Conservation (phyloP, 306 rosid genomes). For the Crotalaria pallida region DNA sequence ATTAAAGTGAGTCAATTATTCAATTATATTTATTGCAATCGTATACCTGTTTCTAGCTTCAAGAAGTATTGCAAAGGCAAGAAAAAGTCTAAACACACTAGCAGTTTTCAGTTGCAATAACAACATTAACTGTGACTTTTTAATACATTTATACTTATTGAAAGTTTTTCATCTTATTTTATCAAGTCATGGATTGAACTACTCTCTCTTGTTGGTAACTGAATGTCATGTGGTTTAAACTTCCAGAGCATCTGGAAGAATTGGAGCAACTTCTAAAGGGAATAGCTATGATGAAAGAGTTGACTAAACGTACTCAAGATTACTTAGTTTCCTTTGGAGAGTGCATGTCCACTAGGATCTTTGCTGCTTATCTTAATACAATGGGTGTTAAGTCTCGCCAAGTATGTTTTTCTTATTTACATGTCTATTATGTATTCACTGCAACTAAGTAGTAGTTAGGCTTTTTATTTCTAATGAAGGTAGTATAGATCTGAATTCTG, state of each 20-base stretch:
- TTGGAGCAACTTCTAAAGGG: constrained; percentile 93
- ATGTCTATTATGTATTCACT: neutral
- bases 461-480: constrained; percentile 1
- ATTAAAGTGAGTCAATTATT: neutral
- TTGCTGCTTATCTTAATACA: constrained; percentile 73
- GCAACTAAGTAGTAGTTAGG: neutral
- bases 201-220: constrained; percentile 12
- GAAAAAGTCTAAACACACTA: neutral
- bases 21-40: neutral
- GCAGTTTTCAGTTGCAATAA: neutral
- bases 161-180: neutral
- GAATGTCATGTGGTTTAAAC: neutral
- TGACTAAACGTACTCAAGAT: constrained; percentile 80
- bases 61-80: neutral
- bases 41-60: neutral
- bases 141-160: neutral
- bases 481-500: neutral
- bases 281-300: constrained; percentile 90
- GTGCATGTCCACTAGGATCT: constrained; percentile 96
- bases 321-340: constrained; percentile 96
- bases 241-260: constrained; percentile 71
- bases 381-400: constrained; percentile 75
- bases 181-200: constrained; percentile 15
- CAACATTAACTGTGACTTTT: neutral
- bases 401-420: constrained; percentile 45